Conservation (phyloP, 495 filamentous ascomycete genomes). For the Talaromyces ruber region DNA sequence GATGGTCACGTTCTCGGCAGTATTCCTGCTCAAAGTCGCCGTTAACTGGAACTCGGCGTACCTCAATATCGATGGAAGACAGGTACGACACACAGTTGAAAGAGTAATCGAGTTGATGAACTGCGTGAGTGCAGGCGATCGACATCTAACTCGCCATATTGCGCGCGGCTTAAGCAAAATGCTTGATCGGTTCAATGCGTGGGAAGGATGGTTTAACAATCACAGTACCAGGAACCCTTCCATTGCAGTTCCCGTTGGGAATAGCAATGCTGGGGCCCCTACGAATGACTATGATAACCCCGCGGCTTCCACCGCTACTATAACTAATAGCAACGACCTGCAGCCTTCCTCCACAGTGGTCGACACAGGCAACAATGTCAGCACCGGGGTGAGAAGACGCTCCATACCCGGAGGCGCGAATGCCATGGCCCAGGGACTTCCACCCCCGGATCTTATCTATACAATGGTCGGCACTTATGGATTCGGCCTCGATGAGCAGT, state of each 20-base stretch:
- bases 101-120: conserved; percentile 43
- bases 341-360: background rate
- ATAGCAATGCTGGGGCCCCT: background rate
- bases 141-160: conserved; percentile 45
- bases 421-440: conserved; percentile 39
- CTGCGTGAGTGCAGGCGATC: conserved; percentile 42
- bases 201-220: conserved; percentile 18
- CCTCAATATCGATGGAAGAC: conserved; percentile 29
- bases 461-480: conserved; percentile 43
- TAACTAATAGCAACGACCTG: background rate
- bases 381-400: conserved; percentile 1
- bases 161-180: conserved; percentile 46
- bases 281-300: background rate
- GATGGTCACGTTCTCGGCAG: conserved; percentile 54
- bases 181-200: conserved; percentile 38
- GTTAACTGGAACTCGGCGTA: conserved; percentile 46
- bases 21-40: conserved; percentile 48
- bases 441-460: conserved; percentile 40
- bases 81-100: conserved; percentile 40
- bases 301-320: background rate
- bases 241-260: background rate
- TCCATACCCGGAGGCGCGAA: conserved; percentile 36
- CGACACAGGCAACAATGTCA: background rate
- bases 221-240: background rate
- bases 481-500: conserved; percentile 38